These are phyloP conservation scores for Ogataea minuta DNA, from an alignment of 805 yeast genomes.

Conservation along the genomic window DNA sequence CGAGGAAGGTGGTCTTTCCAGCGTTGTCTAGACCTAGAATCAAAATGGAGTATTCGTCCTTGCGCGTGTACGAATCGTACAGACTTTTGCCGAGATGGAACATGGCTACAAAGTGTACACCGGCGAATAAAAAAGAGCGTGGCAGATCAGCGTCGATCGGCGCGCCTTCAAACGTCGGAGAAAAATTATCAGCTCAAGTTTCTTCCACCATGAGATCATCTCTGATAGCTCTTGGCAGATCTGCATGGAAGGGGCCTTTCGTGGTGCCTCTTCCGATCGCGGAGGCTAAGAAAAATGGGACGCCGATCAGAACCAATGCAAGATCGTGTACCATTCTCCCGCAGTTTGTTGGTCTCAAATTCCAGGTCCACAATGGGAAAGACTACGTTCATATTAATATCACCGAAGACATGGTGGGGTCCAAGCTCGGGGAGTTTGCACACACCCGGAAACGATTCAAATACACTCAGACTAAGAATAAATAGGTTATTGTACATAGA, in stretches of 20 bases:
- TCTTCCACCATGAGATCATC: slow-evolving; percentile 38
- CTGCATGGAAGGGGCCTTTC: slow-evolving; percentile 79
- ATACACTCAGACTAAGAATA: slow-evolving; percentile 76
- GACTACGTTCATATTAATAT: slow-evolving; percentile 86
- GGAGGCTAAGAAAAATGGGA: slow-evolving; percentile 73
- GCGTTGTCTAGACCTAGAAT: slow-evolving; percentile 94
- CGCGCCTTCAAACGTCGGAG: neutral
- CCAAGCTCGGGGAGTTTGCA: slow-evolving; percentile 92
- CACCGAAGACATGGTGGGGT: slow-evolving; percentile 95
- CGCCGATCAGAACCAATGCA: slow-evolving; percentile 94
- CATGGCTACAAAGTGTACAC: slow-evolving; percentile 6
- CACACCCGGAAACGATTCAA: slow-evolving; percentile 87
- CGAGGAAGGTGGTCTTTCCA: slow-evolving; percentile 85
- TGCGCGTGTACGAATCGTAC: slow-evolving; percentile 15
- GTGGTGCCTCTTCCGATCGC: slow-evolving; percentile 93
- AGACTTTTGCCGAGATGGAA: slow-evolving; percentile 18
- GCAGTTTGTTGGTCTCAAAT: slow-evolving; percentile 90
- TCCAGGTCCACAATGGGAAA: slow-evolving; percentile 95
- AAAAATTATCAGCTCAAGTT: slow-evolving; percentile 2
- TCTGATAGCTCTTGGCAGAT: slow-evolving; percentile 43
- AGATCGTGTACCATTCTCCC: slow-evolving; percentile 93
- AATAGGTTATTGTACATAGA: slow-evolving; percentile 25
- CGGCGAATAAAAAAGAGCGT: neutral
- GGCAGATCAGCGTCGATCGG: slow-evolving; percentile 7
- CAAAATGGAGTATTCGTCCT: slow-evolving; percentile 59